Evolutionary conservation across 2,329 filamentous ascomycete genomes (phyloP).

Genomic region (Diplodia sapinea): DNA sequence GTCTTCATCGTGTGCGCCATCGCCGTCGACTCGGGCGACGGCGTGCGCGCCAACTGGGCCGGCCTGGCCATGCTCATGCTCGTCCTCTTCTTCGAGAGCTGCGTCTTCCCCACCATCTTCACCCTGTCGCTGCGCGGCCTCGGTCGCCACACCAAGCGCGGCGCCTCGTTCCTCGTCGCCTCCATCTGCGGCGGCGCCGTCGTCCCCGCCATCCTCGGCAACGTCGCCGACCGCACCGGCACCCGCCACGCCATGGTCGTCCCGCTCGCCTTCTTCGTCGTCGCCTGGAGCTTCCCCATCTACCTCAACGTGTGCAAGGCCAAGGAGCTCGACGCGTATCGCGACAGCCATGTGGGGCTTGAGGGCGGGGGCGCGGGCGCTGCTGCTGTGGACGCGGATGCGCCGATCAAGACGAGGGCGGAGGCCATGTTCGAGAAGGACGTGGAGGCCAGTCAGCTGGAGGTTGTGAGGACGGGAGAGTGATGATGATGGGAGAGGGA

Average conservation of each 20-base stretch:
- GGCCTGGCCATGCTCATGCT: slow-evolving; percentile 47
- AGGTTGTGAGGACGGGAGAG: slow-evolving; percentile 19
- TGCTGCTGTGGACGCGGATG: slow-evolving; percentile 31
- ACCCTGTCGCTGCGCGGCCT: slow-evolving; percentile 46
- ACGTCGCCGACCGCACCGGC: slow-evolving; percentile 44
- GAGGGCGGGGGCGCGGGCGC: slow-evolving; percentile 26
- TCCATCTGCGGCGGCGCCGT: slow-evolving; percentile 47
- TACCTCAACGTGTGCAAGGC: slow-evolving; percentile 46
- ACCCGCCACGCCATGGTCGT: slow-evolving; percentile 46
- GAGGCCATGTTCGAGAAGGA: slow-evolving; percentile 18
- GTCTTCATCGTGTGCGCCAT: slow-evolving; percentile 46
- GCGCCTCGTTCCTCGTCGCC: slow-evolving; percentile 46
- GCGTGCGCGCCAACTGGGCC: slow-evolving; percentile 43
- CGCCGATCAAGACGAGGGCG: background rate
- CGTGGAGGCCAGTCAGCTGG: slow-evolving; percentile 21
- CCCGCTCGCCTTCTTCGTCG: slow-evolving; percentile 44
- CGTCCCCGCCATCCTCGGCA: slow-evolving; percentile 45
- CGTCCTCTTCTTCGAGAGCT: slow-evolving; percentile 48
- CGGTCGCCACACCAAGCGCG: slow-evolving; percentile 49
- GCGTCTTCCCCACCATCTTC: slow-evolving; percentile 50
- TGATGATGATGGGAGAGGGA: background rate
- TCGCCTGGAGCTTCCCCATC: slow-evolving; percentile 46
- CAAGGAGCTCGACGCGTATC: slow-evolving; percentile 46
- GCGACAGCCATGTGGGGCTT: slow-evolving; percentile 42
- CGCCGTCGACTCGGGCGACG: slow-evolving; percentile 41